These are phyloP conservation scores for Rhododendron ovatum DNA, from an alignment of 148 eudicot species.

Conservation along the genomic window DNA sequence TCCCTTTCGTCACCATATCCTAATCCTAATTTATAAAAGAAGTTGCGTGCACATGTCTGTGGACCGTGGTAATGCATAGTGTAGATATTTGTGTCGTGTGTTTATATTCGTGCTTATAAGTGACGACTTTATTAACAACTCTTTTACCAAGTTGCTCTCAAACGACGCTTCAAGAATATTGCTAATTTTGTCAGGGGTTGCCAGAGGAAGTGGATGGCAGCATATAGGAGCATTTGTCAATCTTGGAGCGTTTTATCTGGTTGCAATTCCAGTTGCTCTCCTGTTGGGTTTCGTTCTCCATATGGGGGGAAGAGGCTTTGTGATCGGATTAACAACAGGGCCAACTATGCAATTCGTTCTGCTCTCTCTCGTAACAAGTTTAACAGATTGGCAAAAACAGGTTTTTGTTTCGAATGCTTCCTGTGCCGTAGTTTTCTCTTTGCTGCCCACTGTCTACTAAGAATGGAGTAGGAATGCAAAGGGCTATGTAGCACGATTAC, in stretches of 20 bases:
- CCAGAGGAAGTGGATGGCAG: constrained; percentile 44
- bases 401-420: constrained; percentile 8
- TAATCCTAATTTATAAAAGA: not conserved
- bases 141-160: not conserved
- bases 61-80: not conserved
- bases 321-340: constrained; percentile 38
- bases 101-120: not conserved
- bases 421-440: not conserved
- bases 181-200: constrained; percentile 12
- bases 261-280: constrained; percentile 24
- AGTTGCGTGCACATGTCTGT: not conserved
- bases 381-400: constrained; percentile 24
- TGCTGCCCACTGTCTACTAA: not conserved
- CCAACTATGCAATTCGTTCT: constrained; percentile 21
- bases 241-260: constrained; percentile 7
- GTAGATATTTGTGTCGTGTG: not conserved
- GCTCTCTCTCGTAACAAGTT: constrained; percentile 17
- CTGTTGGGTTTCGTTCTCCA: constrained; percentile 30
- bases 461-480: not conserved
- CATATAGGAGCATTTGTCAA: constrained; percentile 44
- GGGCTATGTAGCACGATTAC: not conserved
- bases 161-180: not conserved
- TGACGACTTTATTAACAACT: no score
- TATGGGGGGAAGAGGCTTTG: constrained; percentile 33
- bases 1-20: no score